Conservation (phyloP, 257 asterid species). For the Penstemon eatonii region DNA sequence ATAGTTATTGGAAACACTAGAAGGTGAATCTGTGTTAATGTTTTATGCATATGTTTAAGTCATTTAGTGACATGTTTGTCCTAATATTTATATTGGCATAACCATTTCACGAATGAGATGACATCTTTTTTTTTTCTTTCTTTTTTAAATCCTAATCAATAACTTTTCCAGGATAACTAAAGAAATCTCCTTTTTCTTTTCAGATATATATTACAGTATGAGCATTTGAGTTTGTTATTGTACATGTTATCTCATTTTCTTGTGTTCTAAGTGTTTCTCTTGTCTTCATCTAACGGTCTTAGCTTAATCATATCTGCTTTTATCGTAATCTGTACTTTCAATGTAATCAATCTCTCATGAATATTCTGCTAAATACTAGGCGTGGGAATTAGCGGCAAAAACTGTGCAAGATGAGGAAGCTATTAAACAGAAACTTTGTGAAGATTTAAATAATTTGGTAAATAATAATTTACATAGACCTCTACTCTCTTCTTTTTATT, state of each 20-base stretch:
- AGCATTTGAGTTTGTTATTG: slow-evolving; percentile 10
- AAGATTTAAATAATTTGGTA: slow-evolving; percentile 71
- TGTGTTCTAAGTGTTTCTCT: neutral
- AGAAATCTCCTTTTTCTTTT: slow-evolving; percentile 7
- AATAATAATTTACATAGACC: slow-evolving; percentile 15
- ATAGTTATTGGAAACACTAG: neutral
- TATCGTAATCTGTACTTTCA: neutral
- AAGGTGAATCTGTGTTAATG: neutral
- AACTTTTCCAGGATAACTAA: slow-evolving; percentile 5
- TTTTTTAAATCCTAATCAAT: neutral
- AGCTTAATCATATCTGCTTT: slow-evolving; percentile 10
- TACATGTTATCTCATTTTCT: neutral
- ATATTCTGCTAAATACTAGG: slow-evolving; percentile 41
- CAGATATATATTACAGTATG: slow-evolving; percentile 15
- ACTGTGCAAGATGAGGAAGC: slow-evolving; percentile 80
- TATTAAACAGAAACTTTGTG: slow-evolving; percentile 68
- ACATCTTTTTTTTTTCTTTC: slow-evolving; percentile 6
- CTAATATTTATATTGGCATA: neutral
- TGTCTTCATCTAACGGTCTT: slow-evolving; percentile 8
- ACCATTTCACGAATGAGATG: slow-evolving; percentile 15
- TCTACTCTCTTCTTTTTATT: slow-evolving; percentile 13
- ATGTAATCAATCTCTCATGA: slow-evolving; percentile 12
- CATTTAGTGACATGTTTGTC: neutral
- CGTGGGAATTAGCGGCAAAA: slow-evolving; percentile 75
- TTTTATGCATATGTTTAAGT: slow-evolving; percentile 10